A percentile compares a stretch with the other conserved stretches of the same genome.
These are phyloP conservation scores for Hippophae rhamnoides DNA, from an alignment of 306 rosid species.

Conservation along the genomic window DNA sequence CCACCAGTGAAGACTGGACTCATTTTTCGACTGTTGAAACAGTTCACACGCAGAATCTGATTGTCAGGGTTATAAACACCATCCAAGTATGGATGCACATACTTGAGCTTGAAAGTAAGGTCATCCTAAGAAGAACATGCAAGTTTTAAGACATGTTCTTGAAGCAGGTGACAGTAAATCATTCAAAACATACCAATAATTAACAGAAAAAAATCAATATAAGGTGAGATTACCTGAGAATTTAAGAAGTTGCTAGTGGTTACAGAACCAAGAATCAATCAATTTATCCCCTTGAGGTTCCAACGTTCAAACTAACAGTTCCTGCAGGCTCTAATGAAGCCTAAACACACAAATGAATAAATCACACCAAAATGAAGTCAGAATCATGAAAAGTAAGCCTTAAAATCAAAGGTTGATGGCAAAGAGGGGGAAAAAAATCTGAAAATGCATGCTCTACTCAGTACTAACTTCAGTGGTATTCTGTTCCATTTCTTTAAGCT, in stretches of 20 bases:
- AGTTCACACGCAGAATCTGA: slow-evolving; percentile 74
- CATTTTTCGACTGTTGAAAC: slow-evolving; percentile 87
- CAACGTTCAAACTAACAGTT: slow-evolving; percentile 76
- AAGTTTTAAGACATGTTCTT: not conserved
- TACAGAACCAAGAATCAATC: slow-evolving; percentile 70
- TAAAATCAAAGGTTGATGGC: not conserved
- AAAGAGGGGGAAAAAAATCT: not conserved
- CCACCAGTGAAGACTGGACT: slow-evolving; percentile 98
- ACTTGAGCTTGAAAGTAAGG: slow-evolving; percentile 88
- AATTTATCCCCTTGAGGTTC: slow-evolving; percentile 70
- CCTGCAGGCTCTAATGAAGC: slow-evolving; percentile 98
- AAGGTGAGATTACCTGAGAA: slow-evolving; percentile 53
- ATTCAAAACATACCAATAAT: no score
- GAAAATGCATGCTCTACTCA: slow-evolving; percentile 60
- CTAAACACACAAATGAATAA: slow-evolving; percentile 33
- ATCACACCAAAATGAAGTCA: not conserved
- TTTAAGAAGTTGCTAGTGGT: slow-evolving; percentile 76
- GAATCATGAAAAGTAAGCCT: slow-evolving; percentile 6
- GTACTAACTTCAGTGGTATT: slow-evolving; percentile 91
- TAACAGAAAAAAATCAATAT: not conserved
- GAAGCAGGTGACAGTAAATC: not conserved
- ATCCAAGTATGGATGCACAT: slow-evolving; percentile 84
- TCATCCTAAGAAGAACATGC: slow-evolving; percentile 53
- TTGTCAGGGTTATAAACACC: slow-evolving; percentile 61
- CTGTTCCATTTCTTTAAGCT: slow-evolving; percentile 83